phyloP scores from a whole-genome alignment of 164 flowering plant genomes.

The Chimonanthus salicifolius region DNA sequence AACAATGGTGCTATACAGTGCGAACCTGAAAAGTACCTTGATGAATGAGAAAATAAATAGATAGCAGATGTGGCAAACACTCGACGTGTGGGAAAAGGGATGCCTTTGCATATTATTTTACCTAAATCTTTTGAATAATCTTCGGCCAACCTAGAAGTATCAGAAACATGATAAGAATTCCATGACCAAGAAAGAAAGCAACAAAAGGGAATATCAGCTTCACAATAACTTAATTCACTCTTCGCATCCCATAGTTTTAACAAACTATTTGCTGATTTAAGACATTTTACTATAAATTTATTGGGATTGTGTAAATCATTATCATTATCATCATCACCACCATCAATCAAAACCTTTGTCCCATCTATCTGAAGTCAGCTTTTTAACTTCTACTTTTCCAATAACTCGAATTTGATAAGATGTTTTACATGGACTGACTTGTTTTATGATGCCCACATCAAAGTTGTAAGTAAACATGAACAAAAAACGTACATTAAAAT shows the following conservation, averaged over 20 bases:
- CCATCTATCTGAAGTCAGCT: too few species aligned
- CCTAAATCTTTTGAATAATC: slow-evolving; percentile 26
- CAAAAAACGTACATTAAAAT: too few species aligned
- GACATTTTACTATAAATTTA: too few species aligned
- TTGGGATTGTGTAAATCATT: too few species aligned
- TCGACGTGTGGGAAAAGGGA: slow-evolving; percentile 46
- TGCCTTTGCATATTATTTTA: slow-evolving; percentile 17
- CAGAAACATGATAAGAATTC: neutral
- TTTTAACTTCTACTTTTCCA: neutral
- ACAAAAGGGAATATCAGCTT: neutral
- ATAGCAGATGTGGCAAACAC: slow-evolving; percentile 38
- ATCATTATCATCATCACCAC: too few species aligned
- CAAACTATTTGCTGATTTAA: neutral
- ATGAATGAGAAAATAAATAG: slow-evolving; percentile 40
- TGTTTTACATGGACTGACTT: too few species aligned
- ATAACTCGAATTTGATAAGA: neutral
- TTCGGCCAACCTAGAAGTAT: slow-evolving; percentile 20
- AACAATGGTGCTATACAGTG: slow-evolving; percentile 20
- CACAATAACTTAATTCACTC: neutral
- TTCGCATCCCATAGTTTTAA: neutral
- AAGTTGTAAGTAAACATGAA: too few species aligned
- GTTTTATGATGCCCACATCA: too few species aligned
- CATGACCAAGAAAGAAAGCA: neutral
- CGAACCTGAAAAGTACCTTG: slow-evolving; percentile 92
- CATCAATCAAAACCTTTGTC: neutral